Conservation (phyloP, 768 basidiomycete genomes). For the Mycena vulgaris region DNA sequence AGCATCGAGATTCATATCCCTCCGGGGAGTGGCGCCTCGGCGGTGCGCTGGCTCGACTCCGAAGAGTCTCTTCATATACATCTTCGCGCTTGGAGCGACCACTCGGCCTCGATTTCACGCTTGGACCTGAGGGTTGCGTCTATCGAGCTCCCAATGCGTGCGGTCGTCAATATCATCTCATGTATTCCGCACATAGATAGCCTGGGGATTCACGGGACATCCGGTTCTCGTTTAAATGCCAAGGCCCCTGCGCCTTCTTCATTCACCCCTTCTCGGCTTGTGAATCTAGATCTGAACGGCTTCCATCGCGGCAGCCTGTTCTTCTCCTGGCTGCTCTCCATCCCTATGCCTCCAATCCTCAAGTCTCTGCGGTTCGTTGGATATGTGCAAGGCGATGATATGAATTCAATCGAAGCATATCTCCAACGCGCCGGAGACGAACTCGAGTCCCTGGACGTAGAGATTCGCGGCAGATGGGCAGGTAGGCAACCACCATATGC, state of each 20-base stretch:
- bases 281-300: not conserved
- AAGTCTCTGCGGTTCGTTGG: not conserved
- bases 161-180: not conserved
- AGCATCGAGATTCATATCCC: not conserved
- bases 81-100: not conserved
- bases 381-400: not conserved
- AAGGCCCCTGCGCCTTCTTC: not conserved
- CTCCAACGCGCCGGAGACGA: not conserved
- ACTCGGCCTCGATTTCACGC: not conserved
- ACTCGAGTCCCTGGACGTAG: not conserved
- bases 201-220: not conserved
- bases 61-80: not conserved
- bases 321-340: not conserved
- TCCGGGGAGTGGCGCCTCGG: not conserved
- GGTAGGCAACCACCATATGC: not conserved
- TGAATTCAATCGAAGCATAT: not conserved
- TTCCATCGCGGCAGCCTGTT: not conserved
- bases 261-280: not conserved
- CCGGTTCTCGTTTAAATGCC: not conserved
- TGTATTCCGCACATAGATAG: not conserved
- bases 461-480: not conserved
- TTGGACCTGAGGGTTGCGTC: not conserved
- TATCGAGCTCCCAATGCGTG: not conserved
- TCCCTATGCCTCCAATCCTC: not conserved
- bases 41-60: not conserved